phyloP scores from a whole-genome alignment of 352 stramenopile species.

The Pythium plurisporium region DNA sequence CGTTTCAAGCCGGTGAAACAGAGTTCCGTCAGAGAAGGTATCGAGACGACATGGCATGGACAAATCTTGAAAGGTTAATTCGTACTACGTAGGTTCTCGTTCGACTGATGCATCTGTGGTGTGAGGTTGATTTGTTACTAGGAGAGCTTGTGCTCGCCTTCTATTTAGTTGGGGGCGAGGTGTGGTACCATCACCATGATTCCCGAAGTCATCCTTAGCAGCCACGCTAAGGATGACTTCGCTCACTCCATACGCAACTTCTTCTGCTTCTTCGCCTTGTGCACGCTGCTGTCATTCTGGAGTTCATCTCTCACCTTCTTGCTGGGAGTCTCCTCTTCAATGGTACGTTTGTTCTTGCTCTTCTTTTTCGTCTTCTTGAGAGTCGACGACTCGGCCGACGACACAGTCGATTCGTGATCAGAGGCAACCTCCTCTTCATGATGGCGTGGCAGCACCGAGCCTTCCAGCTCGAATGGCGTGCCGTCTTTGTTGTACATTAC shows the following conservation, averaged over 20 bases:
- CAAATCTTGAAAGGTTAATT: too few species aligned
- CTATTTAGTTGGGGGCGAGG: too few species aligned
- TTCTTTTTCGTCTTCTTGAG: slow-evolving; percentile 26
- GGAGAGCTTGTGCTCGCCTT: too few species aligned
- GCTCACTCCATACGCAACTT: slow-evolving; percentile 16
- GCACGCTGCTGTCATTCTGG: slow-evolving; percentile 13
- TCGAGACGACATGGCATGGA: too few species aligned
- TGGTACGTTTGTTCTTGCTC: slow-evolving; percentile 22
- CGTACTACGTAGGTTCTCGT: too few species aligned
- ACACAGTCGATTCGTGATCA: slow-evolving; percentile 7
- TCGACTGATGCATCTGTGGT: too few species aligned
- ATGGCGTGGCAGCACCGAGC: neutral
- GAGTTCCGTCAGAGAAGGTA: too few species aligned
- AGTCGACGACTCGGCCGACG: slow-evolving; percentile 8
- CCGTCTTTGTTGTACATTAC: slow-evolving; percentile 64
- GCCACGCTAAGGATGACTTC: too few species aligned
- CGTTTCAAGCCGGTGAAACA: too few species aligned
- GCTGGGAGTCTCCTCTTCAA: slow-evolving; percentile 13
- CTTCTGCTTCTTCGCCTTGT: slow-evolving; percentile 23
- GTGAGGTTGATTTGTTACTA: too few species aligned
- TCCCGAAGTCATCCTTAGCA: too few species aligned
- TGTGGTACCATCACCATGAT: too few species aligned
- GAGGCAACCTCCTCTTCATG: neutral
- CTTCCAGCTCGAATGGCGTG: slow-evolving; percentile 10
- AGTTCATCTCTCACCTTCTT: neutral